Conservation (phyloP, 2,329 filamentous ascomycete species). For the Chrysosporium keratinophilum region DNA sequence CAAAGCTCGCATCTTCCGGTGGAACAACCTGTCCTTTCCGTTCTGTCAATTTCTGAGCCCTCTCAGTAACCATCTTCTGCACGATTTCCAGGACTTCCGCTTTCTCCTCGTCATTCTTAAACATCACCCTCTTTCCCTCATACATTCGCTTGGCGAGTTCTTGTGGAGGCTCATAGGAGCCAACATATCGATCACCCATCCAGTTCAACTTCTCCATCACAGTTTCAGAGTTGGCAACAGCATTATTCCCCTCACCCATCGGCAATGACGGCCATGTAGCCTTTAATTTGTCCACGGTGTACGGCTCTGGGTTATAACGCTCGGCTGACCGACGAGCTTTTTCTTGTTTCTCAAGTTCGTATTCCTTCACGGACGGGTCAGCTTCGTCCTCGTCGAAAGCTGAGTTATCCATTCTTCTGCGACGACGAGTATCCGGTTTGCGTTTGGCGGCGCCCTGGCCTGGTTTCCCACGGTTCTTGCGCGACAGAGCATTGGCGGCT, state of each 20-base stretch:
- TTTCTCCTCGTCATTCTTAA: slow-evolving; percentile 31
- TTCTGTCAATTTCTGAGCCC: slow-evolving; percentile 28
- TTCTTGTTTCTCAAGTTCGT: slow-evolving; percentile 24
- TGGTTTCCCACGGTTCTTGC: not conserved
- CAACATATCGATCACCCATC: slow-evolving; percentile 27
- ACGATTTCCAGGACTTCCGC: slow-evolving; percentile 27
- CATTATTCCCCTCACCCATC: slow-evolving; percentile 18
- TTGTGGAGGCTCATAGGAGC: slow-evolving; percentile 28
- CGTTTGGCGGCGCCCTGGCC: not conserved
- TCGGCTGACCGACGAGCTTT: slow-evolving; percentile 25
- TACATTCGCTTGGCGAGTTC: slow-evolving; percentile 31
- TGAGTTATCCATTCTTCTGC: not conserved
- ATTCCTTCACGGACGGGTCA: slow-evolving; percentile 23
- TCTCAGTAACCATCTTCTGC: slow-evolving; percentile 26
- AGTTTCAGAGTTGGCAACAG: slow-evolving; percentile 21
- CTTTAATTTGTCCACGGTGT: slow-evolving; percentile 25
- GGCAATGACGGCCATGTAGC: slow-evolving; percentile 35
- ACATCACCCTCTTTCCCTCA: slow-evolving; percentile 30
- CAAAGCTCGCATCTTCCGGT: slow-evolving; percentile 22
- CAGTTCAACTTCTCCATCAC: slow-evolving; percentile 29
- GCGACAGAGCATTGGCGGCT: slow-evolving; percentile 4
- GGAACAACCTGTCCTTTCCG: slow-evolving; percentile 31
- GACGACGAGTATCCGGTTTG: not conserved
- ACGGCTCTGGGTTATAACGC: slow-evolving; percentile 28
- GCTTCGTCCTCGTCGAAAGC: not conserved